Evolutionary conservation across 2,329 filamentous ascomycete species (phyloP), one percentile per base, ranked within the genome.

Genomic region (Botrytis porri): DNA sequence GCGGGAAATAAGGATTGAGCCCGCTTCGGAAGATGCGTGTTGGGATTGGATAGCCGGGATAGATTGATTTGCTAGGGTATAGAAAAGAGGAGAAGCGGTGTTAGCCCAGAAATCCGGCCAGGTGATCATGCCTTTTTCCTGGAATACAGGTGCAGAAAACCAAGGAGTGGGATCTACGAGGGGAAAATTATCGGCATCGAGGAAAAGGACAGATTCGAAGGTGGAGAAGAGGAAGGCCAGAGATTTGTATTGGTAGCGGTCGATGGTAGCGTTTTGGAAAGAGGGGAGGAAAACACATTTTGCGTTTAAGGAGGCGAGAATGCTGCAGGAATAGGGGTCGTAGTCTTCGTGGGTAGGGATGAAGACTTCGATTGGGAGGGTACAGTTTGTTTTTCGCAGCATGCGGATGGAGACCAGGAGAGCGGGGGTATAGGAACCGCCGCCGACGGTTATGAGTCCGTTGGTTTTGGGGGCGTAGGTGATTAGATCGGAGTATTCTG

Each of bases 171-270:
- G 85, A 35, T 82, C 79, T 9, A 81, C 76, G 4, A 86, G 72
- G 1, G 85, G 83, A 54, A 86, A 84, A 59, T 82, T 81, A 67
- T 86, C 85, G 2, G 83, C 84, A 72, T 86, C 85, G 25, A 86
- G 78, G 76, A 85, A 86, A 8, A 87, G 80, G 16, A 86, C 81
- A 39, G 85, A 80, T 74, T 85, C 82, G 71, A 86, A 87, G 0
- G 84, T 84, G 12, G 84, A 85, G 76, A 86, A 85, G 9, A 86
- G 79, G 77, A 86, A 83, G 1, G 84, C 83, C 48, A 86, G 82
- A 1, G 81, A 79, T 75, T 87, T 87, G 76, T 84, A 82, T 75
- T 86, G 85, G 77, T 84, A 86, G 54, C 82, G 81, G 25, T 80
- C 77, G 66, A 86, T 81, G 20, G 81, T 76, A 5, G 29, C 39